Base-by-base conservation (phyloP, 2,329 filamentous ascomycete genomes). In the Venturia aucupariae region DNA sequence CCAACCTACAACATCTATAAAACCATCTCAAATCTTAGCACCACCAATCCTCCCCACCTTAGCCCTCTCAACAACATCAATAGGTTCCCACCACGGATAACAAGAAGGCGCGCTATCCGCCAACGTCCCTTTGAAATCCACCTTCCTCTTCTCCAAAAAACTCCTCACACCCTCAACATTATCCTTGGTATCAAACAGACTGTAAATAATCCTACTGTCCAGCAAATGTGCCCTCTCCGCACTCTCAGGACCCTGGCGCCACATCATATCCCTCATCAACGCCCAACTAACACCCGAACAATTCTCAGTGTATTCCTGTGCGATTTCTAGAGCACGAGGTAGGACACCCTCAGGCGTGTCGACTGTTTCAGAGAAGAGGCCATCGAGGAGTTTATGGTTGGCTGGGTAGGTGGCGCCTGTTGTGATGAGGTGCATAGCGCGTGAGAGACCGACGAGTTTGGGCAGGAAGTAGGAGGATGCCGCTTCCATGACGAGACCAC, bases 201-300 rank as follows among this genome's bases (percentile, higher is more conserved):
- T 84, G 70, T 81, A 82, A 64, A 89, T 78, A n/a, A 89, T 73
- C 67, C 78, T 80, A 68, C 82, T 85, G 75, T 92, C 89, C 38
- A 92, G 75, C 67, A 90, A 73, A 77, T 90, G 88, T 64, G 88
- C 84, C 61, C 80, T 86, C 76, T 92, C 89, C 0, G 88, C 82
- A 27, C 80, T 84, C 22, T 75, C 78, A 0, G 80, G 78, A 42
- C 81, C 80, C 38, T n/a, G n/a, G n/a, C 84, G 76, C 69, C 82
- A 90, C 78, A 92, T 86, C 77, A 92, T 74, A 70, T 90, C 88
- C 71, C 84, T 83, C 82, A 90, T 91, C 64, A 90, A 71, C 67
- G 83, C 80, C 10, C 83, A 84, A 35, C 84, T 83, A 35, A 90
- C 82, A 0, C 76, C 75, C 68, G 86, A 89, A 32, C 86, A 86